A percentile compares a stretch with the other conserved stretches of the same genome.
Evolutionary conservation across 176 grass and related monocot species (phyloP).

Genomic region (Triticum turgidum): DNA sequence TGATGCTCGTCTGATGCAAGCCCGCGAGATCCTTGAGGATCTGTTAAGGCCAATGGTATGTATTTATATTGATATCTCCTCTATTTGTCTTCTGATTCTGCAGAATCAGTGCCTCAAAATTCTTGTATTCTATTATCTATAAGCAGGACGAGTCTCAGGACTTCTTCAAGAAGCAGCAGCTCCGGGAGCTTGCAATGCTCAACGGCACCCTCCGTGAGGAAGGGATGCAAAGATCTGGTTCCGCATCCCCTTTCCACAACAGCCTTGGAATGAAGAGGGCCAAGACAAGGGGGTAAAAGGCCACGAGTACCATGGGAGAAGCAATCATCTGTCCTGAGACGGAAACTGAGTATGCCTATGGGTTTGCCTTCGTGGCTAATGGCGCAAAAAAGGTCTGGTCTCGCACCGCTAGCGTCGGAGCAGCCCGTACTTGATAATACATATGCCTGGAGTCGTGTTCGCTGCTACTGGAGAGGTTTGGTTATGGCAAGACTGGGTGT

Average conservation of each 20-base stretch:
- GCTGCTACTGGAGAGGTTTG: conserved; percentile 38
- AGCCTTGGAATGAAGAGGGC: conserved; percentile 94
- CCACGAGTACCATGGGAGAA: conserved; percentile 26
- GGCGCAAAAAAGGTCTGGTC: conserved; percentile 20
- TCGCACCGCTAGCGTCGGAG: conserved; percentile 27
- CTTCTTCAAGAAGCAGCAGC: conserved; percentile 98
- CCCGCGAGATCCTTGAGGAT: conserved; percentile 87
- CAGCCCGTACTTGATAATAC: conserved; percentile 52
- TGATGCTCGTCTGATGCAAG: conserved; percentile 84
- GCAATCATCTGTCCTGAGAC: conserved; percentile 44
- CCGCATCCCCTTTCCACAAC: conserved; percentile 76
- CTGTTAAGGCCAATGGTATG: conserved; percentile 86
- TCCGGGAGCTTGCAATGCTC: conserved; percentile 84
- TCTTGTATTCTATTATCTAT: conserved; percentile 11
- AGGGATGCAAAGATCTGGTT: conserved; percentile 82
- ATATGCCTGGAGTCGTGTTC: conserved; percentile 54
- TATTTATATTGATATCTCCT: conserved; percentile 2
- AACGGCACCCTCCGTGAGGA: conserved; percentile 96
- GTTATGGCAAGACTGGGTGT: conserved; percentile 32
- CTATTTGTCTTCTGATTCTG: neutral
- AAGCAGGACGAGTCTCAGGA: conserved; percentile 91
- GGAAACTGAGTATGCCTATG: conserved; percentile 43
- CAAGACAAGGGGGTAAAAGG: conserved; percentile 74
- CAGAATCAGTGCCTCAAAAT: neutral
- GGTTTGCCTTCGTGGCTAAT: conserved; percentile 43